Conservation (phyloP, 495 filamentous ascomycete species). For the Podospora bellae-mahoneyi region DNA sequence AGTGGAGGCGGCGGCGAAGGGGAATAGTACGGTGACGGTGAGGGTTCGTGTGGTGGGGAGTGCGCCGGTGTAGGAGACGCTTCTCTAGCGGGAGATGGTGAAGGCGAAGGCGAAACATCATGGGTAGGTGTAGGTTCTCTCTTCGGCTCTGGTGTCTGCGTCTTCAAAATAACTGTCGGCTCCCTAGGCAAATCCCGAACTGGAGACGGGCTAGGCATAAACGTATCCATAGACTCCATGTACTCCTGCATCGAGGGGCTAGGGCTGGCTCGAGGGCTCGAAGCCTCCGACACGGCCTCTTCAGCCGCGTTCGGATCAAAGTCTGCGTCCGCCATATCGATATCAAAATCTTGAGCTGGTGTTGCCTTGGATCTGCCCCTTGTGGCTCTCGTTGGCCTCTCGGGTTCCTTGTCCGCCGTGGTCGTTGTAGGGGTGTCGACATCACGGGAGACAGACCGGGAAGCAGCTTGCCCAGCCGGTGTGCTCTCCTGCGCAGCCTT, state of each 20-base stretch:
- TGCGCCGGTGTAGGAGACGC: background rate
- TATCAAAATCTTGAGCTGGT: conserved; percentile 16
- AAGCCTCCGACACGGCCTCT: conserved; percentile 18
- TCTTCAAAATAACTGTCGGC: background rate
- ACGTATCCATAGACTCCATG: background rate
- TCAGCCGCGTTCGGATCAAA: conserved; percentile 33
- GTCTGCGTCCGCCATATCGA: conserved; percentile 28
- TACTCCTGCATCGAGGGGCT: conserved; percentile 11
- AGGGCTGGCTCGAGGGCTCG: background rate
- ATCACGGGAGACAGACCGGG: conserved; percentile 10
- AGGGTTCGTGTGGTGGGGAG: background rate
- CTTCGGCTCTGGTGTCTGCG: background rate
- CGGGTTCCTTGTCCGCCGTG: conserved; percentile 1
- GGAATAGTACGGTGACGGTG: background rate
- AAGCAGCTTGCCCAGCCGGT: conserved; percentile 18
- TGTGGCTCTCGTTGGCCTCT: conserved; percentile 13
- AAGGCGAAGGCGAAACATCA: conserved; percentile 1
- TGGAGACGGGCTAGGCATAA: conserved; percentile 1
- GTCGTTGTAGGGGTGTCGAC: conserved; percentile 7
- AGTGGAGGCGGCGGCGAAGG: conserved; percentile 7
- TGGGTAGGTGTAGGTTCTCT: conserved; percentile 1
- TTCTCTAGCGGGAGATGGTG: background rate
- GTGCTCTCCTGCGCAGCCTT: conserved; percentile 11
- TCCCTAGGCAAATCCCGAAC: background rate
- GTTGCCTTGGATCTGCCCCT: conserved; percentile 14